phyloP scores from a whole-genome alignment of 805 yeast genomes.

The Ogataea sp. region DNA sequence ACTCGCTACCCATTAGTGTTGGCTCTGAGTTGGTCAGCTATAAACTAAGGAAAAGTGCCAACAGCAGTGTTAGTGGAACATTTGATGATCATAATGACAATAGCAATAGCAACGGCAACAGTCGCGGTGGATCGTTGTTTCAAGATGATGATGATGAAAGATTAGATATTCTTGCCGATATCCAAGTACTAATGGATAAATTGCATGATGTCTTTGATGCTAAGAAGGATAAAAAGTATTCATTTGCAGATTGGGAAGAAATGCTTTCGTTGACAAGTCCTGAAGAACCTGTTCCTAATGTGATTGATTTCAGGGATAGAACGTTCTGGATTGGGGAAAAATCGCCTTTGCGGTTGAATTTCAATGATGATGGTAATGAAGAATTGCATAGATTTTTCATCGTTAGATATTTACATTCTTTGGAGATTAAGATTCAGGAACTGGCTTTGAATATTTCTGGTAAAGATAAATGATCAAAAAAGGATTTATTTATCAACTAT shows the following conservation, averaged over 20 bases:
- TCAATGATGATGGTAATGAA: conserved; percentile 48
- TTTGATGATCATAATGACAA: too few relatives aligned
- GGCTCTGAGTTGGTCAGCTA: background rate
- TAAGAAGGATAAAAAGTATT: conserved; percentile 22
- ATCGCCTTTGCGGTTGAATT: conserved; percentile 44
- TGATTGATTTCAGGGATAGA: conserved; percentile 13
- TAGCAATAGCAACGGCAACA: too few relatives aligned
- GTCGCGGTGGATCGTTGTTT: too few relatives aligned
- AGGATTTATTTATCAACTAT: background rate
- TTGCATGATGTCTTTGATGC: conserved; percentile 4
- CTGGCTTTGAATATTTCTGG: background rate
- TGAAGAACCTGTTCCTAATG: conserved; percentile 5
- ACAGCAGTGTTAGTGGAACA: too few relatives aligned
- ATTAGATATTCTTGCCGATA: background rate
- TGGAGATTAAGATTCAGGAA: conserved; percentile 16
- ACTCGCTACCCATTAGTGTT: background rate
- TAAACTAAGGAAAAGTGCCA: background rate
- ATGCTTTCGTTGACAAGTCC: conserved; percentile 23
- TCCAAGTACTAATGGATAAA: background rate
- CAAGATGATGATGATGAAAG: background rate
- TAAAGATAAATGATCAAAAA: too few relatives aligned
- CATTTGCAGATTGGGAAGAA: conserved; percentile 44
- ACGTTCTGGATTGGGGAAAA: conserved; percentile 57
- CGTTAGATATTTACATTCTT: conserved; percentile 16
- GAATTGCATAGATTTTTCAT: conserved; percentile 53